phyloP scores from a whole-genome alignment of 192 early-diverging fungal genomes.

The Backusella australiensis region DNA sequence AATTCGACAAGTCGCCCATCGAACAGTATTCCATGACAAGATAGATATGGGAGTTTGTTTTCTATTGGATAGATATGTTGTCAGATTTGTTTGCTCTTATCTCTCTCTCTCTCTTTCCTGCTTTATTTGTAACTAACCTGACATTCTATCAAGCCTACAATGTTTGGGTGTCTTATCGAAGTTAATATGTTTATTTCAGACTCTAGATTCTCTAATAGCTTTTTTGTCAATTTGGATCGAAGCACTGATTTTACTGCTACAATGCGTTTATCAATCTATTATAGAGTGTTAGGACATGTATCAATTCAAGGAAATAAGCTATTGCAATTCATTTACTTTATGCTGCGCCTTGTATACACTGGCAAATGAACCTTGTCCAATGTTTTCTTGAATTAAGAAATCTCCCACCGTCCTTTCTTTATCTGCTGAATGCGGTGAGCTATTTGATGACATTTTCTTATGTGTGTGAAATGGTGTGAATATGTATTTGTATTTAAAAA shows the following conservation, averaged over 20 bases:
- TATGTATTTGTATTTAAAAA: background rate
- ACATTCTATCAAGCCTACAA: constrained; percentile 89
- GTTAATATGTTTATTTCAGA: constrained; percentile 95
- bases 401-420: constrained; percentile 57
- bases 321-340: constrained; percentile 41
- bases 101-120: background rate
- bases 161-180: constrained; percentile 77
- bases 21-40: constrained; percentile 98
- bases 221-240: constrained; percentile 84
- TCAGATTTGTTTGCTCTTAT: background rate
- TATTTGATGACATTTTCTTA: background rate
- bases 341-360: constrained; percentile 83
- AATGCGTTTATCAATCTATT: constrained; percentile 1
- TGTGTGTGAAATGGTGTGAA: background rate
- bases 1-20: constrained; percentile 90
- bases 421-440: background rate
- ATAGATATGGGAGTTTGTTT: constrained; percentile 92
- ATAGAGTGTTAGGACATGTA: background rate
- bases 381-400: constrained; percentile 76
- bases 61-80: constrained; percentile 42
- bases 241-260: constrained; percentile 94
- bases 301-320: constrained; percentile 1
- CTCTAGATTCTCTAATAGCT: constrained; percentile 91
- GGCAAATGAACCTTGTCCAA: constrained; percentile 95
- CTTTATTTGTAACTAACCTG: constrained; percentile 51